Evolutionary conservation across 1,284 basidiomycete genomes (phyloP).

Genomic region (Microbotryum violaceum): DNA sequence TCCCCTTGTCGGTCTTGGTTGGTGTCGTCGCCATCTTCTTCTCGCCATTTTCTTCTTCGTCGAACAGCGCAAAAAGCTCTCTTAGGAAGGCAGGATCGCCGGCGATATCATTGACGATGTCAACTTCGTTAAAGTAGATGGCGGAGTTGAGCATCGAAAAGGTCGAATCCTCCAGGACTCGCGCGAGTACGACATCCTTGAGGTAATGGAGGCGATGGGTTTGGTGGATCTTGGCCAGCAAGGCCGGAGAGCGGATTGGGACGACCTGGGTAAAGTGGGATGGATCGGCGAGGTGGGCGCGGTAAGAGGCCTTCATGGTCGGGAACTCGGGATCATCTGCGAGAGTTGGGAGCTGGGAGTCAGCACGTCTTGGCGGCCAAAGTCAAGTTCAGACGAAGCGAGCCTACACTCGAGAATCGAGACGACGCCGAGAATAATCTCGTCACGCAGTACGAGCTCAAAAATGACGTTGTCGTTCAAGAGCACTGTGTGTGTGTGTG

Average conservation of each 20-base stretch:
- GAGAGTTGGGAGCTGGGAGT: constrained; percentile 12
- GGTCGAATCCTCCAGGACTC: constrained; percentile 88
- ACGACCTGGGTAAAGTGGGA: constrained; percentile 74
- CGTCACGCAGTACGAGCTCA: constrained; percentile 90
- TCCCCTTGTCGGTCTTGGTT: constrained; percentile 4
- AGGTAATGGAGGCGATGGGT: constrained; percentile 94
- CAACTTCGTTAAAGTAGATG: constrained; percentile 98
- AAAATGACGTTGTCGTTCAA: constrained; percentile 92
- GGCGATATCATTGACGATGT: constrained; percentile 87
- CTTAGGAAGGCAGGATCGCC: constrained; percentile 65
- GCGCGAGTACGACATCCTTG: constrained; percentile 93
- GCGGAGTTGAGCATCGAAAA: constrained; percentile 95
- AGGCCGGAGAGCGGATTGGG: constrained; percentile 60
- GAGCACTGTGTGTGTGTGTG: constrained; percentile 57
- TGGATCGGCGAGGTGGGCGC: constrained; percentile 75
- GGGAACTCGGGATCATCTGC: constrained; percentile 96
- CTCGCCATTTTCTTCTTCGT: constrained; percentile 46
- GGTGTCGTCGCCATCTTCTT: neutral
- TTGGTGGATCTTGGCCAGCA: constrained; percentile 85
- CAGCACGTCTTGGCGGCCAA: neutral
- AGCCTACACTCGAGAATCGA: constrained; percentile 91
- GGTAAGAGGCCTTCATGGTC: constrained; percentile 88
- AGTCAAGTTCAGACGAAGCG: constrained; percentile 2
- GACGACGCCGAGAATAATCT: constrained; percentile 82
- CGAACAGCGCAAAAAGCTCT: constrained; percentile 70